Evolutionary conservation across 2,329 filamentous ascomycete genomes (phyloP), one percentile per base, ranked within the genome.

Genomic region (Colletotrichum sublineola): DNA sequence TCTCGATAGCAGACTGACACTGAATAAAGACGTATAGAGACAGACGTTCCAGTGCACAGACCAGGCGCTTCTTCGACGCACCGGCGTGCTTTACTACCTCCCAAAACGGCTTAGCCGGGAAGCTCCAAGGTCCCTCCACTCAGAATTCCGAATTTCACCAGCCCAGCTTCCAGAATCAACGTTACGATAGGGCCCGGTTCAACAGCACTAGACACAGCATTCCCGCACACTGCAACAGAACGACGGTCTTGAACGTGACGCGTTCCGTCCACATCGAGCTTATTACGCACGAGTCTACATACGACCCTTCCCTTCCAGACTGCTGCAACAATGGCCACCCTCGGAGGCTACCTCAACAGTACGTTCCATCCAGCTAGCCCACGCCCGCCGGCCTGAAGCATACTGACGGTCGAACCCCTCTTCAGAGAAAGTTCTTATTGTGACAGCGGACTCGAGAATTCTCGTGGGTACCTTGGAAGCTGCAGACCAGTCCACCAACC

Each of bases 361-460:
- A 77, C 74, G 81, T 74, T 12, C 20, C 18, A 46, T 42, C 40
- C 38, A n/a, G 9, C 44, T 24, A 36, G 1, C n/a, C n/a, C 12
- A 53, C 33, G 36, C n/a, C 33, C 33, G 15, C n/a, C 50, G 20
- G 44, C 18, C 20, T 73, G 76, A 20, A 38, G 33, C 6, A 77
- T 75, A 76, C 78, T 80, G 77, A 81, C 78, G 20, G 8, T 38
- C 6, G 52, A 55, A 2, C 29, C n/a, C 29, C 76, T 74, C 67
- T 29, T 67, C 69, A 98, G 96, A 97, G 84, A 97, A 94, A 83
- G 94, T 98, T 77, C 88, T 95, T 71, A 92, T 98, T 79, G 89
- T 98, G 75, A 98, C 96, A 38, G 93, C 94, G 77, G 96, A 98
- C 83, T 96, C 96, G 63, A 92, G 96, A 77, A 97, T 94, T 58